Evolutionary conservation across 257 asterid genomes (phyloP), one percentile per base, ranked within the genome.

Genomic region (Paulownia fortunei): DNA sequence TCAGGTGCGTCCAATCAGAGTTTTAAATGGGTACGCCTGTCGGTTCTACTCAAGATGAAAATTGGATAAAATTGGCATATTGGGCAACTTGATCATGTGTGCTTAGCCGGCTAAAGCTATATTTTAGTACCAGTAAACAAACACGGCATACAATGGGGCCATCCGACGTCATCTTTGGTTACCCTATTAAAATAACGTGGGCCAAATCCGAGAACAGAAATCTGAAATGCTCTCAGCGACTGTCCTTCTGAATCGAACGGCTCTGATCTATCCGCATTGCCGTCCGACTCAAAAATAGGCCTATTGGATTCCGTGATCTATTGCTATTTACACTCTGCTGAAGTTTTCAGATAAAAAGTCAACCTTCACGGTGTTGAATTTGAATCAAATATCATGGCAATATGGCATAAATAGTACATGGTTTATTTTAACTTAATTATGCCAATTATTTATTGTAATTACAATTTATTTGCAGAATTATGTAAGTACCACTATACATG

Each of bases 231-330:
- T 36, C 24, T 66, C 10, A 15, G 16, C 34, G 78, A 30, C 30
- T 42, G 67, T 37, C 54, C 42, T 1, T 59, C 19, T 59, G 16
- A 63, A 23, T 26, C 21, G n/a, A 2, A 55, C 78, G 78, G 73
- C 62, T 72, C 5, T 16, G 78, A 79, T 79, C 73, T 19, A 58
- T 44, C 59, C 13, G 16, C 18, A 46, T 67, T 30, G 78, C 78
- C 69, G 79, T 41, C 73, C 69, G 61, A 79, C 18, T 54, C 32
- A 64, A 64, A 8, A 21, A 27, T 74, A 39, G 47, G 56, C 34
- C 10, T 11, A 24, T 58, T 6, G 52, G 65, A 36, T 51, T 19
- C 11, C 64, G 0, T 8, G 12, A 21, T 23, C 62, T 72, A 12
- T 51, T 64, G 68, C 74, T 79, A 79, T 26, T 36, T 41, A 59